phyloP scores from a whole-genome alignment of 306 rosid genomes.

The Argentina anserina region DNA sequence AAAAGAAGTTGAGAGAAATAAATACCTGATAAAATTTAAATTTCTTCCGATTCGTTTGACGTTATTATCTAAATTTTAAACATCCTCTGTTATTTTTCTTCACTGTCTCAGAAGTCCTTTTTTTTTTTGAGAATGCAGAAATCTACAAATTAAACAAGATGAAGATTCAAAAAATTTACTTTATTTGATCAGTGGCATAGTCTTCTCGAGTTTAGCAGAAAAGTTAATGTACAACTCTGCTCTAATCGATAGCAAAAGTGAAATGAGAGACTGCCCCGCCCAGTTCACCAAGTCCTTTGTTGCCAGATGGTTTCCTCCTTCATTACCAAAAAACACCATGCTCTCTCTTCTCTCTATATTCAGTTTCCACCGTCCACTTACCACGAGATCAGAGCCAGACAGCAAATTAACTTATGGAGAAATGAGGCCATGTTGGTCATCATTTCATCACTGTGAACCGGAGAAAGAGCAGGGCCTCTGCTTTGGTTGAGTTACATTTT shows the following conservation, averaged over 20 bases:
- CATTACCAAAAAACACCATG: not conserved
- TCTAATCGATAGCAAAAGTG: not conserved
- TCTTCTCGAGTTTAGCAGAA: too few relatives aligned
- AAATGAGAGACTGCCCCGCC: not conserved
- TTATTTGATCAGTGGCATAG: too few relatives aligned
- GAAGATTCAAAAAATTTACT: too few relatives aligned
- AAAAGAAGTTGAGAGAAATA: too few relatives aligned
- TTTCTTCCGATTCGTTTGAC: too few relatives aligned
- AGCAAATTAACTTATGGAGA: not conserved
- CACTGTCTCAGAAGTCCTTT: too few relatives aligned
- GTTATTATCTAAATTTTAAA: too few relatives aligned
- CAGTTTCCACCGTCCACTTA: not conserved
- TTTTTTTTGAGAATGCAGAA: too few relatives aligned
- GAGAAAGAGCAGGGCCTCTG: not conserved
- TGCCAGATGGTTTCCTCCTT: not conserved
- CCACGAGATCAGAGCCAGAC: not conserved
- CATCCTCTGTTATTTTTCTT: too few relatives aligned
- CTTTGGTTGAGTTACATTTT: not conserved
- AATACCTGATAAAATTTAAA: too few relatives aligned
- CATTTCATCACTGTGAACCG: not conserved
- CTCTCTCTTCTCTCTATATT: not conserved
- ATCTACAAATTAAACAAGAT: too few relatives aligned
- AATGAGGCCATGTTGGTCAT: not conserved
- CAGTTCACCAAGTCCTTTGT: not conserved
- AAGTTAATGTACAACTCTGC: not conserved